Evolutionary conservation across 2,329 filamentous ascomycete species (phyloP), one percentile per base, ranked within the genome.

Genomic region (Acephala macrosclerotiorum): DNA sequence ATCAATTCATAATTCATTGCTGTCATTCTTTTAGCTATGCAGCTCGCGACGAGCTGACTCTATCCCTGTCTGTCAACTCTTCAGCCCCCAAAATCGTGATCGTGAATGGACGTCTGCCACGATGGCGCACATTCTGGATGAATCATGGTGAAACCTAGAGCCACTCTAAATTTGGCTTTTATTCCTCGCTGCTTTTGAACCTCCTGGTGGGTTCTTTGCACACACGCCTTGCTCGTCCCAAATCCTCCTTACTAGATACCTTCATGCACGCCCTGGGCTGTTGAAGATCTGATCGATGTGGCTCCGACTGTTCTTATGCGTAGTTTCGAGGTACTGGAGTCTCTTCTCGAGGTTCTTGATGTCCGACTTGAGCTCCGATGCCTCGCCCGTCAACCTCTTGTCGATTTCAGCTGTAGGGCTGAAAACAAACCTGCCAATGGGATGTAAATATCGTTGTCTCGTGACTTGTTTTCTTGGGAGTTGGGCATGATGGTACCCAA

Each of bases 261-360:
- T 25, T 74, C 66, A 77, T 68, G 70, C 67, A 66, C 73, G 72
- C 26, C 74, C 73, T 64, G 75, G 73, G 60, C 85, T 80, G 76
- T 87, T 87, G 75, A 98, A 85, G 77, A 98, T 95, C 79, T 94
- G 91, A 77, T 97, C 91, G 72, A 98, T 91, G 76, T 97, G 93
- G 71, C 94, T 89, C 73, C 91, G 89, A 79, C 94, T 97, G 76
- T 98, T 99, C 82, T 96, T 94, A 77, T 93, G 91, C 58, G 96
- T 98, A 65, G 93, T 97, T 82, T 98, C 95, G 53, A 98, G 84
- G 76, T 97, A 98, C 73, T 95, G 88, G 74, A 97, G 83, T 79
- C 93, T 94, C 85, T 98, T 97, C 72, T 92, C 89, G 70, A 98
- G 81, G 70, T 90, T 91, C 47, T 91, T 85, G 67, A 97, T 88